Evolutionary conservation across 805 yeast genomes (phyloP), one percentile per base, ranked within the genome.

Genomic region (Priceomyces melissophilus): DNA sequence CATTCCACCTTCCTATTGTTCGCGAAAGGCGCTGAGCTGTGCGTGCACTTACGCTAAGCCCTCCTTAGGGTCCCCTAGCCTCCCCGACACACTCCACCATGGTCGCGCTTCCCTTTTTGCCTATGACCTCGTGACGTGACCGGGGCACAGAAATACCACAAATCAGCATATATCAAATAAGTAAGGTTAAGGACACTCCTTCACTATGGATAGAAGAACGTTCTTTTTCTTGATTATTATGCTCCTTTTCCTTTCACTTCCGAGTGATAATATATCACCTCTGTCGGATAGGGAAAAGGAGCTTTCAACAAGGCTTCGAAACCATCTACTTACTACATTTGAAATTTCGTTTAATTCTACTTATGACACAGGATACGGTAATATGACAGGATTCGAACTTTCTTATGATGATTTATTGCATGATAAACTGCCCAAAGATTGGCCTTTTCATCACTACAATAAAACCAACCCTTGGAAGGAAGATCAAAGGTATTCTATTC

Each of bases 331-430:
- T 27, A 28, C 40, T n/a, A 38, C 49, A 33, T 51, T 41, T n/a
- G 30, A 38, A 4, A 45, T 48, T 32, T 46, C 82, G 27, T 49
- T 46, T 10, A 63, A 69, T 30, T 57, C 76, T 32, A 68, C 74
- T 1, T 82, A 73, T 56, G 40, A 55, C 13, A 44, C 61, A 3
- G 87, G 86, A 4, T 82, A 81, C 55, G 84, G 85, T 1, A 83
- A 85, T 50, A 58, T 87, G 11, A 84, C 93, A 0, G 96, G 96
- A 3, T 77, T 82, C 43, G 73, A 70, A 50, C 60, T 82, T 27
- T 78, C 87, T 25, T 87, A 85, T 50, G 65, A 70, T 8, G 95
- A 84, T 58, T 72, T 69, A 11, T 14, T 73, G 1, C 57, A 65
- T 4, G 75, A 75, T 10, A 61, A 71, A 37, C 67, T 68, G 20